These are phyloP conservation scores for Warburgia ugandensis DNA, from an alignment of 164 flowering plant species.

Conservation along the genomic window DNA sequence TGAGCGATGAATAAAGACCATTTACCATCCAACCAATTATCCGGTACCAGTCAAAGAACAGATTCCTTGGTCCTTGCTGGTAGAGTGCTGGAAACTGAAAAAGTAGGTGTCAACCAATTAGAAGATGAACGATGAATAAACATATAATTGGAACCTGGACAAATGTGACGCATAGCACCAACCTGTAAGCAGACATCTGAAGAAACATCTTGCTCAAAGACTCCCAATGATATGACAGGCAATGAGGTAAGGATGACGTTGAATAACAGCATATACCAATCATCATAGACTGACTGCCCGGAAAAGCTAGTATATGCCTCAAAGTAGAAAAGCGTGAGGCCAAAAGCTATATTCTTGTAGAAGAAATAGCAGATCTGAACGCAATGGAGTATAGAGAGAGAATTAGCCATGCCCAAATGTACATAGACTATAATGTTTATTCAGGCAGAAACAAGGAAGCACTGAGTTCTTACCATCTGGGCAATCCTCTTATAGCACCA, in stretches of 20 bases:
- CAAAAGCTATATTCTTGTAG: slow-evolving; percentile 97
- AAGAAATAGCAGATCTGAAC: slow-evolving; percentile 93
- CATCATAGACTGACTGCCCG: slow-evolving; percentile 91
- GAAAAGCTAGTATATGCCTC: slow-evolving; percentile 95
- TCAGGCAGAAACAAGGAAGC: too few species aligned
- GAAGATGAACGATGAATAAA: too few species aligned
- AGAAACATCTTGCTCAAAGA: slow-evolving; percentile 91
- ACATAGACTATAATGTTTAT: too few species aligned
- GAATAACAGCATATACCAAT: slow-evolving; percentile 86
- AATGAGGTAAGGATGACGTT: slow-evolving; percentile 90
- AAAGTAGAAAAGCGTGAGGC: slow-evolving; percentile 92
- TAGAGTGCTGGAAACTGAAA: slow-evolving; percentile 89
- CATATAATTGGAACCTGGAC: too few species aligned
- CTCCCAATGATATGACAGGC: slow-evolving; percentile 92
- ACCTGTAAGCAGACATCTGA: slow-evolving; percentile 95
- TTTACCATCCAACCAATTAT: slow-evolving; percentile 94
- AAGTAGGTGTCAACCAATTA: background rate
- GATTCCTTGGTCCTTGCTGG: slow-evolving; percentile 85
- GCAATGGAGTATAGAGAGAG: background rate
- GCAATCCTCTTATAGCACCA: slow-evolving; percentile 98
- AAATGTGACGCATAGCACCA: slow-evolving; percentile 12
- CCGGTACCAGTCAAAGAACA: slow-evolving; percentile 86
- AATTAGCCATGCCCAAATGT: background rate
- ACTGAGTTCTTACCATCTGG: slow-evolving; percentile 82
- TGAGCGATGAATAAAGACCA: slow-evolving; percentile 66